Evolutionary conservation across 768 basidiomycete genomes (phyloP), one percentile per base, ranked within the genome.

Genomic region (Cystobasidium tubakii): DNA sequence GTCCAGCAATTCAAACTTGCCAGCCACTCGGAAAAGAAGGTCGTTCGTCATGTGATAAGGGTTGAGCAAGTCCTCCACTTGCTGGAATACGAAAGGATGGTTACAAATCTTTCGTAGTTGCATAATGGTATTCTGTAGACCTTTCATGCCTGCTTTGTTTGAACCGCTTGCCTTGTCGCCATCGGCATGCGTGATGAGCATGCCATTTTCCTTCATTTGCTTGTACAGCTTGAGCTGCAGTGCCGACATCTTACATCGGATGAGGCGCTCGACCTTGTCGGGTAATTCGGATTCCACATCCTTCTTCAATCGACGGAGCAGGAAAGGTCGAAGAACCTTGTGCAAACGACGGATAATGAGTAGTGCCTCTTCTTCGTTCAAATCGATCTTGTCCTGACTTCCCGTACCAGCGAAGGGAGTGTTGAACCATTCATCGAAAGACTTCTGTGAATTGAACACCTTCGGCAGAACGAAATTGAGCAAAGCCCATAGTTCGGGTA

Each of bases 361-460:
- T 43, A 98, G 85, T 1, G 92, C 90, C 84, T 99, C 96, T 90
- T 98, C 96, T 89, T 99, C 96, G 83, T 95, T 96, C 84, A 98
- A 82, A 84, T 96, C 93, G 80, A 98, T 95, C 86, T 95, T 96
- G 83, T 99, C 96, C 10, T 90, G 89, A 0, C 91, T 90, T 34
- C 95, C 95, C n/a, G 93, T 92, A 82, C 92, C 97, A 74, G 96
- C 95, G 77, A 99, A 99, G 0, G 96, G 96, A 0, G 95, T 96
- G 83, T 97, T 98, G 86, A 98, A 99, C 96, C 96, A 99, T 80
- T 98, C 96, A 79, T 98, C 96, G 81, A 99, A 98, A 25, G 93
- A 95, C 81, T 97, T 95, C 75, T 96, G 93, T 0, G 95, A 98
- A 83, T 97, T 98, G 86, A 99, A 98, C 80, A 98, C 88, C 87